Base-by-base conservation (phyloP, 225 moss, liverwort and hornwort genomes). In the Physcomitrium patens region DNA sequence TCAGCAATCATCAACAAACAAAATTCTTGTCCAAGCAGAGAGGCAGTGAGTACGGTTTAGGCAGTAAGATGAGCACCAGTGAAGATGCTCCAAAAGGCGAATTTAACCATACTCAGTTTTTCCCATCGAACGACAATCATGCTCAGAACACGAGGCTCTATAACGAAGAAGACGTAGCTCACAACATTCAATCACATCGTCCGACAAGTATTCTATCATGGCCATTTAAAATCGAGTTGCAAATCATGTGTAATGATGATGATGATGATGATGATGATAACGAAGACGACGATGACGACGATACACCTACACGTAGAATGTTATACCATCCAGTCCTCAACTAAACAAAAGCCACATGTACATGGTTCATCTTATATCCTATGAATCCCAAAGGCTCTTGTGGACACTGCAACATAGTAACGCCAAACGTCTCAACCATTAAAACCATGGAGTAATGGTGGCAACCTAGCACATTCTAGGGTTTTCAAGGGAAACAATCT, bases 381-480 rank as follows among this genome's bases (percentile, higher is more conserved):
- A 49, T 22, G 44, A 11, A 12, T 65, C 18, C 19, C 53, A 14
- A 52, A 19, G 45, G 15, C 57, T 20, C 52, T 9, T 20, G 74
- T 4, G 53, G 59, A 58, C 8, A 69, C 20, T 47, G 16, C 37
- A 65, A 37, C 18, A 42, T 44, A 9, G 60, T 31, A 74, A 68
- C 23, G 3, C 14, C n/a, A 52, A 5, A n/a, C 20, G 23, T 48
- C 20, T 71, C 48, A 19, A 37, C 31, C 31, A 1, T 37, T 7
- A 37, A 2, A 37, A 37, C 31, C 7, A 37, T 37, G 31, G 2
- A 37, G 2, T 37, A 37, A 37, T 3, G 31, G 4, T 37, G 31
- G 31, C 31, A 37, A 45, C 61, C 27, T 12, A 26, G 52, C 68
- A 71, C 58, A 72, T 65, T 45, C 72, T 81, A 76, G 60, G 78